Evolutionary conservation across 2,329 filamentous ascomycete species (phyloP), one percentile per base, ranked within the genome.

Genomic region (Westerdykella aurantiaca): DNA sequence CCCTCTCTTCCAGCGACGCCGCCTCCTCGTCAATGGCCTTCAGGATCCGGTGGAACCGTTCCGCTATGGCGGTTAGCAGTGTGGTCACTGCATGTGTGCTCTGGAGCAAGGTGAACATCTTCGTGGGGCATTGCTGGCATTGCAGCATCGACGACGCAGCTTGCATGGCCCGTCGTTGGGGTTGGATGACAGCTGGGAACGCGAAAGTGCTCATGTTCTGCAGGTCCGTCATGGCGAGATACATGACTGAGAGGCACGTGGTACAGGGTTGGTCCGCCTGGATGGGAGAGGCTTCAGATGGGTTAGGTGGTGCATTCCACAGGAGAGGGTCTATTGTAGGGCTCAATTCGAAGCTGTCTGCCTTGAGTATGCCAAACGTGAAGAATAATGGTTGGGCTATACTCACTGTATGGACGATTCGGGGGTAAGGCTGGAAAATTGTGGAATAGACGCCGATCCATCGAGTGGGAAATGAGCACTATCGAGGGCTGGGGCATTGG

Each of bases 231-330:
- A 74, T 57, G 2, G 67, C 68, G 2, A 75, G 60, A 51, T 73
- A 75, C 43, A 71, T 69, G n/a, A 64, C 63, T 7, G 68, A 69
- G 29, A 75, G 67, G 47, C 73, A 76, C 39, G 66, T 29, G 4
- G 25, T 64, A 53, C 72, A 75, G 12, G 57, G 56, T 16, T 22
- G 50, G 34, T 55, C 45, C 43, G 45, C n/a, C 44, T 37, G 41
- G 25, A 29, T 12, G 25, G 25, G 7, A 4, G 17, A 22, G 21
- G 13, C 3, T 12, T n/a, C 34, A 22, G 18, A 37, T 18, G 11
- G 35, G 22, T 34, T 38, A 33, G 47, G 37, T 38, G 14, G 37
- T 1, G 39, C 25, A 21, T 56, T 40, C 60, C 61, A 65, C 14
- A 64, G 42, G 2, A 55, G 55, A 6, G 61, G 59, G 38, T 65